A percentile compares a stretch with the other conserved stretches of the same genome.
Conservation (phyloP, 169 alveolate genomes). For the Cryptosporidium meleagridis region DNA sequence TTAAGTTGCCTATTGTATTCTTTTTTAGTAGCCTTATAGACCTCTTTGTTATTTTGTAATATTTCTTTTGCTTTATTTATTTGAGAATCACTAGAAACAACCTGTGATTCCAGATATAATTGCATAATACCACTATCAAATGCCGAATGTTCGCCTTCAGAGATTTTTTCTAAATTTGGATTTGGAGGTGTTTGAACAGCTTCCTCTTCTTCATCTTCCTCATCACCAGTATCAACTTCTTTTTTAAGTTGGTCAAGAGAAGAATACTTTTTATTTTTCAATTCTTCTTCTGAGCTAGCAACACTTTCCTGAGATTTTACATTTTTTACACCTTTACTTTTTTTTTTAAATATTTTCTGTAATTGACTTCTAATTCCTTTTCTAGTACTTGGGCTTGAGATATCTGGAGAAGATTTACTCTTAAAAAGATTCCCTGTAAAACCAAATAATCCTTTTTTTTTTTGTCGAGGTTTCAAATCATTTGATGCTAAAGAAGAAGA, state of each 20-base stretch:
- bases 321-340: neutral
- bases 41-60: neutral
- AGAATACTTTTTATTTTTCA: too few relatives aligned
- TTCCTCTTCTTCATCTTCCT: neutral
- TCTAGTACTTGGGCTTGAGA: neutral
- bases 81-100: constrained; percentile 3
- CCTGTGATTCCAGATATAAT: constrained; percentile 33
- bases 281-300: neutral
- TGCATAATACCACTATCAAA: constrained; percentile 4
- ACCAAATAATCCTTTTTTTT: neutral
- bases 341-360: neutral
- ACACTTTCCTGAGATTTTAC: neutral
- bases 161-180: neutral
- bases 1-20: neutral
- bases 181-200: neutral
- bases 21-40: neutral
- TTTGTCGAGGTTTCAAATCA: neutral
- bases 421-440: neutral
- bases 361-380: neutral
- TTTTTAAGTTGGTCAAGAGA: neutral
- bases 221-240: neutral
- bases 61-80: constrained; percentile 15
- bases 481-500: neutral
- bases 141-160: neutral
- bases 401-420: neutral